phyloP scores from a whole-genome alignment of 2,329 filamentous ascomycete species.

The Dryadomyces quercivorus region DNA sequence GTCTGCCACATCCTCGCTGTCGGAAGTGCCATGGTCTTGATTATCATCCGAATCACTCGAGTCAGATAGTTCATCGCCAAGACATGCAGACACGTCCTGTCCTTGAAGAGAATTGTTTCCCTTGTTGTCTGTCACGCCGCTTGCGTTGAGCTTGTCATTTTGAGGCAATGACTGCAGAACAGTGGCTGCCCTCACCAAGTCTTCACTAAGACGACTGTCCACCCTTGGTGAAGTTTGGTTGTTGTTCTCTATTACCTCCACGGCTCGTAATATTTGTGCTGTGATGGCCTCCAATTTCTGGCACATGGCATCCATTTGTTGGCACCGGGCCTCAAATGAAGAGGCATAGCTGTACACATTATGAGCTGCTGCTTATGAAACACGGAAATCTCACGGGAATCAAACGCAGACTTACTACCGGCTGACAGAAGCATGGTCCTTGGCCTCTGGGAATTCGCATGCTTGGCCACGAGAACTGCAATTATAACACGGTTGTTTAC shows the following conservation, averaged over 20 bases:
- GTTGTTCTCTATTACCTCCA: not conserved
- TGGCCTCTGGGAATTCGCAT: conserved; percentile 14
- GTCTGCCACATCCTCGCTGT: conserved; percentile 3
- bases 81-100: not conserved
- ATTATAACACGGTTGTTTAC: conserved; percentile 15
- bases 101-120: not conserved
- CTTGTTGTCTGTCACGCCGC: not conserved
- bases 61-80: not conserved
- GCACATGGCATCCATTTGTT: conserved; percentile 15
- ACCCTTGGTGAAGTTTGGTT: not conserved
- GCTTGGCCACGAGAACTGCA: conserved; percentile 13
- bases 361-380: not conserved
- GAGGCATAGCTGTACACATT: conserved; percentile 9
- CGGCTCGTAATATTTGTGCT: not conserved
- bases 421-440: conserved; percentile 15
- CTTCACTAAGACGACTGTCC: not conserved
- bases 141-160: not conserved
- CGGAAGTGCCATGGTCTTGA: not conserved
- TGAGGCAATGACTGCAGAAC: not conserved
- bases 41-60: not conserved
- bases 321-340: conserved; percentile 14
- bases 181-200: not conserved
- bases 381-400: not conserved
- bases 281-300: conserved; percentile 14
- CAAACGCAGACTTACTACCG: conserved; percentile 8